These are phyloP conservation scores for Neurospora sp. DNA, from an alignment of 495 filamentous ascomycete species.

Conservation along the genomic window DNA sequence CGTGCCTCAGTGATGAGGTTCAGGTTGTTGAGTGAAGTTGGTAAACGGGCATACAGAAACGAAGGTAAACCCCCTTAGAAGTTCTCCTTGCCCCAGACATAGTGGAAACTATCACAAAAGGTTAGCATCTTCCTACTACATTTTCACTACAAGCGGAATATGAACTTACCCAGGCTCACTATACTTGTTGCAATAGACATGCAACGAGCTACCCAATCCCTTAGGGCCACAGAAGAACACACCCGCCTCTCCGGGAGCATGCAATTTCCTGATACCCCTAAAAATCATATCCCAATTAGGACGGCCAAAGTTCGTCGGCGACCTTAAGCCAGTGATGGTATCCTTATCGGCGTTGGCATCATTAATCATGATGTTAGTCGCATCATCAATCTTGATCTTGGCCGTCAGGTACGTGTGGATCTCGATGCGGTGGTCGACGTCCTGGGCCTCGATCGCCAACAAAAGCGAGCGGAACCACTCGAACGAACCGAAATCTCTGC, in stretches of 20 bases:
- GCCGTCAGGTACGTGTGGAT: slow-evolving; percentile 67
- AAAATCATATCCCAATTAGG: slow-evolving; percentile 79
- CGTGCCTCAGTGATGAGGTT: background rate
- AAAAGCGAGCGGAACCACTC: slow-evolving; percentile 77
- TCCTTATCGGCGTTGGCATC: slow-evolving; percentile 70
- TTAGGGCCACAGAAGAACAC: slow-evolving; percentile 78
- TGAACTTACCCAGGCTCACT: slow-evolving; percentile 55
- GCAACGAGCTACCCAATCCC: slow-evolving; percentile 54
- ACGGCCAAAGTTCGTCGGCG: slow-evolving; percentile 67
- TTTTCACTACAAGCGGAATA: background rate
- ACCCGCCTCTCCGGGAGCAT: slow-evolving; percentile 59
- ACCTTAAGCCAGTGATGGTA: slow-evolving; percentile 63
- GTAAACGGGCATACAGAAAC: background rate
- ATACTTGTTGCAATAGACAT: slow-evolving; percentile 71
- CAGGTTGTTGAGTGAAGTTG: background rate
- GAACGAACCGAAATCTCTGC: slow-evolving; percentile 67
- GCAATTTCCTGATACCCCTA: slow-evolving; percentile 62
- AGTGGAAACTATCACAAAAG: slow-evolving; percentile 35
- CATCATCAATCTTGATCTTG: slow-evolving; percentile 70
- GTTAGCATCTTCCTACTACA: background rate
- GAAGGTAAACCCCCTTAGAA: slow-evolving; percentile 39
- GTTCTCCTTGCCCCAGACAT: slow-evolving; percentile 71
- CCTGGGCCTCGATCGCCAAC: slow-evolving; percentile 72
- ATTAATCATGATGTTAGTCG: slow-evolving; percentile 78
- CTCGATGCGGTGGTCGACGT: slow-evolving; percentile 70